Conservation (phyloP, 495 filamentous ascomycete genomes). For the Tuber aestivum region DNA sequence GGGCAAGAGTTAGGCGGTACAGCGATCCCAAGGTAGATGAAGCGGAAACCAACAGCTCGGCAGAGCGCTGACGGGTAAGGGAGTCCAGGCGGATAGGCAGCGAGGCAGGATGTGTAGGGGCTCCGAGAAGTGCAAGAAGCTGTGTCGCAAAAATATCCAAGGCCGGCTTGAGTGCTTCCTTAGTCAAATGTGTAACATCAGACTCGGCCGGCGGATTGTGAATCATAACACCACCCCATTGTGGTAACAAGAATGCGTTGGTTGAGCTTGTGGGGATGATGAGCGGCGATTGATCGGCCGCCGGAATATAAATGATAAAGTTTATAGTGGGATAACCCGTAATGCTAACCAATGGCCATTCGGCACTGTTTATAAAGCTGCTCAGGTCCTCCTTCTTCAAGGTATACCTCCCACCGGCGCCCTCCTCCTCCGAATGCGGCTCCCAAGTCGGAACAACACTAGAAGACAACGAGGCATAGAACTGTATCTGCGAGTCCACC, state of each 20-base stretch:
- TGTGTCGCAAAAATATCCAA: constrained; percentile 89
- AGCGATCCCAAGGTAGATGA: constrained; percentile 91
- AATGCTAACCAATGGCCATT: constrained; percentile 95
- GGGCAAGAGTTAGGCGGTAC: constrained; percentile 73
- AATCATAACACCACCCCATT: constrained; percentile 91
- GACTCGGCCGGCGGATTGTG: constrained; percentile 53
- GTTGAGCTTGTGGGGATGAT: constrained; percentile 64
- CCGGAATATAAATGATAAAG: constrained; percentile 81
- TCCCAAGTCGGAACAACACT: constrained; percentile 38
- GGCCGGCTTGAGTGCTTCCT: constrained; percentile 63
- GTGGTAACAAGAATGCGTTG: constrained; percentile 87
- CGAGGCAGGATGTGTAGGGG: constrained; percentile 69
- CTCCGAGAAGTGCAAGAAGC: constrained; percentile 79
- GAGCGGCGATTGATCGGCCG: constrained; percentile 55
- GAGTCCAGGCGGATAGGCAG: constrained; percentile 81
- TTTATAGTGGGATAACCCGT: constrained; percentile 89
- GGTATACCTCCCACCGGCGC: constrained; percentile 53
- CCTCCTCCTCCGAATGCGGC: constrained; percentile 48
- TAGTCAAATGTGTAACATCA: constrained; percentile 47
- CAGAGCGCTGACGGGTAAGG: constrained; percentile 72
- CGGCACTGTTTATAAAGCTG: constrained; percentile 92
- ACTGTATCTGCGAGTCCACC: constrained; percentile 90
- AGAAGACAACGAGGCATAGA: constrained; percentile 66
- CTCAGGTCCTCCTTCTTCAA: constrained; percentile 81
- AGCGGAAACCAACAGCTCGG: constrained; percentile 79